Evolutionary conservation across 1,284 basidiomycete species (phyloP).

Genomic region (Sutorius eximius): DNA sequence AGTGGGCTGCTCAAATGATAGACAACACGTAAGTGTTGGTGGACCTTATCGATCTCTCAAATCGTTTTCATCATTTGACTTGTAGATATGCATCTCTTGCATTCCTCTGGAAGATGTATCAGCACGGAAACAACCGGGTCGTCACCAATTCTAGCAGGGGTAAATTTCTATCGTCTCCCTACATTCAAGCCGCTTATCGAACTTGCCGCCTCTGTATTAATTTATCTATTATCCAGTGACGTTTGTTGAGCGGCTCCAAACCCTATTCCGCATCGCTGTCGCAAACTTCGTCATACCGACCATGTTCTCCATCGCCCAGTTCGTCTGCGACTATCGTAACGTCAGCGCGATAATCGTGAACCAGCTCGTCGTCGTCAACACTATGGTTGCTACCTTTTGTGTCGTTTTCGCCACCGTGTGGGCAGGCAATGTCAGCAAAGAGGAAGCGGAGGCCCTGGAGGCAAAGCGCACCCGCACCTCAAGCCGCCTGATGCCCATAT

Average conservation of each 20-base stretch:
- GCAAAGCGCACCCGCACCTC: not conserved
- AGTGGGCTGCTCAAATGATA: conserved; percentile 30
- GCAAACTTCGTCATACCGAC: conserved; percentile 26
- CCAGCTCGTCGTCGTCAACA: conserved; percentile 8
- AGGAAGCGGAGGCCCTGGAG: not conserved
- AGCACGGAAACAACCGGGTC: not conserved
- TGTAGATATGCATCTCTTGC: conserved; percentile 19
- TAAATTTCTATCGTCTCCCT: not conserved
- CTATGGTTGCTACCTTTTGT: conserved; percentile 13
- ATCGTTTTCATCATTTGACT: not conserved
- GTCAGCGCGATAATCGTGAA: not conserved
- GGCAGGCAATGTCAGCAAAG: conserved; percentile 7
- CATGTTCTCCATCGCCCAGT: conserved; percentile 29
- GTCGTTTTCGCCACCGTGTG: conserved; percentile 20
- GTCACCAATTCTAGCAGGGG: not conserved
- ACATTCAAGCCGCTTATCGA: not conserved
- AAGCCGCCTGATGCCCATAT: conserved; percentile 3
- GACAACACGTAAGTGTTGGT: conserved; percentile 26
- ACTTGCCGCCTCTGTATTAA: not conserved
- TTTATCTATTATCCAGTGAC: conserved; percentile 7
- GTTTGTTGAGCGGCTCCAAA: conserved; percentile 16
- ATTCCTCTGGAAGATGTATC: conserved; percentile 22
- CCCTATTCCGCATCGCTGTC: conserved; percentile 24
- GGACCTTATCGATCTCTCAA: not conserved
- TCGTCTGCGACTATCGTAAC: conserved; percentile 5